Percentiles rank a stretch among this genome's conserved stretches.
These are phyloP conservation scores for Trichomonascaceae sp. DNA, from an alignment of 1,139 yeast species.

Conservation along the genomic window DNA sequence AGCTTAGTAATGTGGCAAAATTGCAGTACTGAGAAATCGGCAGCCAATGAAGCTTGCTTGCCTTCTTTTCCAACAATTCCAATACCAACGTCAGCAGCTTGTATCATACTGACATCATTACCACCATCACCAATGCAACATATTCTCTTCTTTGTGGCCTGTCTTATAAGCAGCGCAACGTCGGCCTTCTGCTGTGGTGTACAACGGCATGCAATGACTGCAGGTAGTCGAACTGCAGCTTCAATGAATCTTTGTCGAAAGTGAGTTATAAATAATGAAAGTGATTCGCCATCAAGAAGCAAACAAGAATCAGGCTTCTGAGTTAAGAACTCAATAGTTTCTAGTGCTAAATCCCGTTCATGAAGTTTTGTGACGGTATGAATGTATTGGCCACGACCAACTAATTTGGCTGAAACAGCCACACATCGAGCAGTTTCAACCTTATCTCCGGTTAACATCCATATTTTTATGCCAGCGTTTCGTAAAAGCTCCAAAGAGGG, in stretches of 20 bases:
- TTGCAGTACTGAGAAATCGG: constrained; percentile 91
- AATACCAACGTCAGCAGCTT: constrained; percentile 97
- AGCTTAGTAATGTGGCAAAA: constrained; percentile 84
- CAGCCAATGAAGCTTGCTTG: constrained; percentile 92
- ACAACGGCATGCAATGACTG: constrained; percentile 96
- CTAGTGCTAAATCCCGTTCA: constrained; percentile 46
- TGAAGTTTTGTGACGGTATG: constrained; percentile 68
- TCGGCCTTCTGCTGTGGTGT: constrained; percentile 99
- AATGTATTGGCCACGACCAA: constrained; percentile 88
- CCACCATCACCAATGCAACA: constrained; percentile 99
- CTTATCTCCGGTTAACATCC: constrained; percentile 99
- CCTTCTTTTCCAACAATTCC: constrained; percentile 99
- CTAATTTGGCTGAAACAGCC: constrained; percentile 86
- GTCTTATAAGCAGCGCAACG: constrained; percentile 73
- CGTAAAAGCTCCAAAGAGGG: constrained; percentile 85
- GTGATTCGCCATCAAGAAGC: constrained; percentile 89
- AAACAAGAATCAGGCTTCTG: constrained; percentile 68
- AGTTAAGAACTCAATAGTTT: constrained; percentile 63
- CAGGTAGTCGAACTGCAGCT: constrained; percentile 71
- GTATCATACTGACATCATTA: constrained; percentile 98
- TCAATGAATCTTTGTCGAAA: constrained; percentile 67
- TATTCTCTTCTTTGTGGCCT: constrained; percentile 77
- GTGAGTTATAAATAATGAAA: constrained; percentile 59
- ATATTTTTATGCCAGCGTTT: constrained; percentile 93
- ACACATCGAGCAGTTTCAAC: constrained; percentile 98